Evolutionary conservation across 345 rosid genomes (phyloP).

Genomic region (Theobroma cacao): DNA sequence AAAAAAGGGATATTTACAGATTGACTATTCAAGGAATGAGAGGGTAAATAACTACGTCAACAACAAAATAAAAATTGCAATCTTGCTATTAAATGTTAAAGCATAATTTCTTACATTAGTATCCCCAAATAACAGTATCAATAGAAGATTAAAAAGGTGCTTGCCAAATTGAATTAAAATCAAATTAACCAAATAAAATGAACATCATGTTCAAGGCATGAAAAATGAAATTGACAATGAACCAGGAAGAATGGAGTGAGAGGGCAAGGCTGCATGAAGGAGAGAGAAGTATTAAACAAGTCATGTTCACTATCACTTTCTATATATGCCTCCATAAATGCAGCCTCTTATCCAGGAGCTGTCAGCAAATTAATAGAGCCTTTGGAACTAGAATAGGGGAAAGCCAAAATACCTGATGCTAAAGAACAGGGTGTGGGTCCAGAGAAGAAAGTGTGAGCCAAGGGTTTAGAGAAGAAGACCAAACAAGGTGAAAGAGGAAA

Average conservation of each 20-base stretch:
- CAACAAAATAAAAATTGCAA: too few relatives aligned
- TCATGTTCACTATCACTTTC: not conserved
- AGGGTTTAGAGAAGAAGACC: not conserved
- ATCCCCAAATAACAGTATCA: not conserved
- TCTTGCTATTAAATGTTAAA: too few relatives aligned
- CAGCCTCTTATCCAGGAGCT: not conserved
- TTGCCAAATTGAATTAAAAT: not conserved
- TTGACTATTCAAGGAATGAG: too few relatives aligned
- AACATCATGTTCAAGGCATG: not conserved
- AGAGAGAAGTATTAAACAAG: not conserved
- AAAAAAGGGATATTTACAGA: too few relatives aligned
- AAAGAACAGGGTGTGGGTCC: not conserved
- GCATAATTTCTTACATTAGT: too few relatives aligned
- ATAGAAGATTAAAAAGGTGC: not conserved
- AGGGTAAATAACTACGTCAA: too few relatives aligned
- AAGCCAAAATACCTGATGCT: not conserved
- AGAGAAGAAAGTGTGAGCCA: not conserved
- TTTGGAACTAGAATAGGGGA: not conserved
- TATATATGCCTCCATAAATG: not conserved
- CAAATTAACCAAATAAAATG: not conserved
- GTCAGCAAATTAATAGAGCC: constrained; percentile 1
- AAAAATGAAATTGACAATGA: not conserved
- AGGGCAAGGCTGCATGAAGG: not conserved
- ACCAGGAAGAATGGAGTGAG: not conserved
- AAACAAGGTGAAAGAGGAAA: not conserved